These are phyloP conservation scores for Gymnopilus dilepis DNA, from an alignment of 768 basidiomycete species.

Conservation along the genomic window DNA sequence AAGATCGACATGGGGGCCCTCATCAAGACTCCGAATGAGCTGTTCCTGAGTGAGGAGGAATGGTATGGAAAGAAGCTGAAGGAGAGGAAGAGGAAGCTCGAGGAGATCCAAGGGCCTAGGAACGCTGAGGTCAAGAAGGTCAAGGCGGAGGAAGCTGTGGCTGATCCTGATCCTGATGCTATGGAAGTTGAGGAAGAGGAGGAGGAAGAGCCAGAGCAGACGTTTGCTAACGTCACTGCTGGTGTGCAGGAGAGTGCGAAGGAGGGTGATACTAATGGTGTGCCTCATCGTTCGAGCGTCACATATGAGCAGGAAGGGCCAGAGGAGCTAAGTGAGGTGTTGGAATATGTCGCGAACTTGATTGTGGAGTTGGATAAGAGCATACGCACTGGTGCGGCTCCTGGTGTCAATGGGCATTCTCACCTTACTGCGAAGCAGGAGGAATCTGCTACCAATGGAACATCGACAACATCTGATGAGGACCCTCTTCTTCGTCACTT, in stretches of 20 bases:
- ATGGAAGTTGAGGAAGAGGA: constrained; percentile 29
- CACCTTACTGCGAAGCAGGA: neutral
- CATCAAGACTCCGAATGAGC: constrained; percentile 51
- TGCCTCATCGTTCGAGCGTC: constrained; percentile 14
- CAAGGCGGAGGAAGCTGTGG: neutral
- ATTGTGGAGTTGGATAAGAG: constrained; percentile 51
- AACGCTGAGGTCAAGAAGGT: constrained; percentile 10
- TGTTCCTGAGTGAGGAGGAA: constrained; percentile 55
- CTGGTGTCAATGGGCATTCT: constrained; percentile 1
- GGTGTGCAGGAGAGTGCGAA: constrained; percentile 23
- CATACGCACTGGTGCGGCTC: constrained; percentile 13
- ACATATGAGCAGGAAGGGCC: constrained; percentile 45
- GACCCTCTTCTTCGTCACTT: constrained; percentile 60
- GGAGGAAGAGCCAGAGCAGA: constrained; percentile 35
- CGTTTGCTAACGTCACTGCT: constrained; percentile 39
- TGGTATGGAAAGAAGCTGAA: constrained; percentile 53
- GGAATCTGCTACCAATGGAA: neutral
- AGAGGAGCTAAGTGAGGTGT: constrained; percentile 57
- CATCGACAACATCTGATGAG: constrained; percentile 35
- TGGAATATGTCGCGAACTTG: constrained; percentile 60
- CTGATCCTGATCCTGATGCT: neutral
- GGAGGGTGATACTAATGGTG: neutral
- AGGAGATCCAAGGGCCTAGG: constrained; percentile 10
- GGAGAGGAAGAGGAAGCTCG: constrained; percentile 29
- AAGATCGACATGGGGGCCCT: constrained; percentile 61